Conservation (phyloP, 345 rosid species). For the Odontarrhena argentea region DNA sequence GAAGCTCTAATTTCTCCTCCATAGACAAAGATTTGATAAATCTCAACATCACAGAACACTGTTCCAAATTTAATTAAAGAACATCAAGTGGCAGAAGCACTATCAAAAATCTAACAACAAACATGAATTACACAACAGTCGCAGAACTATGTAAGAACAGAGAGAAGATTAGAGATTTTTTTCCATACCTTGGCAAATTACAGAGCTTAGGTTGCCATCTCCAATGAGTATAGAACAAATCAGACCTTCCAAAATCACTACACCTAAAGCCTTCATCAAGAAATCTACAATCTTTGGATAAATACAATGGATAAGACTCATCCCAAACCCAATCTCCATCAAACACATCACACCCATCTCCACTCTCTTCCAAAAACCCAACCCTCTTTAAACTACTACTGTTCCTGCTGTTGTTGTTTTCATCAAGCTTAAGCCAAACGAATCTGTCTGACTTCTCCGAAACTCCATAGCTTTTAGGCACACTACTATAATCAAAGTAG, state of each 20-base stretch:
- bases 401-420: neutral
- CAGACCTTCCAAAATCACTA: slow-evolving; percentile 87
- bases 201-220: slow-evolving; percentile 92
- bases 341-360: slow-evolving; percentile 72
- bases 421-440: slow-evolving; percentile 55
- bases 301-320: slow-evolving; percentile 78
- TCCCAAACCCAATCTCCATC: slow-evolving; percentile 98
- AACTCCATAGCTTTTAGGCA: slow-evolving; percentile 52
- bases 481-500: slow-evolving; percentile 68
- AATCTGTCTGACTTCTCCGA: slow-evolving; percentile 62
- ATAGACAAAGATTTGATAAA: slow-evolving; percentile 2
- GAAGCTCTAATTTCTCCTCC: slow-evolving; percentile 23
- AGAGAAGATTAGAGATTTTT: neutral
- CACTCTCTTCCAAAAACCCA: slow-evolving; percentile 65
- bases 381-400: slow-evolving; percentile 43
- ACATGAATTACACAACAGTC: no score
- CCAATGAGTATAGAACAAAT: slow-evolving; percentile 86
- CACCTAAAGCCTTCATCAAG: slow-evolving; percentile 88
- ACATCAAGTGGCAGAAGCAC: slow-evolving; percentile 11
- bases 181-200: slow-evolving; percentile 76
- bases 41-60: neutral
- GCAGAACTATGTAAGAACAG: no score
- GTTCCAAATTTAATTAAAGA: neutral
- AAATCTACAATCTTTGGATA: slow-evolving; percentile 80
- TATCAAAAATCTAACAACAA: no score